A percentile compares a stretch with the other conserved stretches of the same genome.
phyloP scores from a whole-genome alignment of 768 basidiomycete genomes.

The Nidula microcarpa region DNA sequence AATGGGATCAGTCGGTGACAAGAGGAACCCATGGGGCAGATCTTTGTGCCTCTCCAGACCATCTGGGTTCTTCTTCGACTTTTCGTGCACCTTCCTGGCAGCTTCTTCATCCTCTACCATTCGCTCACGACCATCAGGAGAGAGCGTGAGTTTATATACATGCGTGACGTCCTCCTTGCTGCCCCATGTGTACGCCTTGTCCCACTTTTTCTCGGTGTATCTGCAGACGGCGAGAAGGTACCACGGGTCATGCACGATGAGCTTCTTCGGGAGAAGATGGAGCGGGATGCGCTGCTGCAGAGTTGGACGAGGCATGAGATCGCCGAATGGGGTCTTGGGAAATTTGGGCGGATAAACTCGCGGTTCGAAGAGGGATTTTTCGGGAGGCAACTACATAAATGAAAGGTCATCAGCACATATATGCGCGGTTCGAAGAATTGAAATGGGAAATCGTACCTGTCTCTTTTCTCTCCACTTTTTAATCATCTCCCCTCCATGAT shows the following conservation, averaged over 20 bases:
- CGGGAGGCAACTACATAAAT: too few species aligned
- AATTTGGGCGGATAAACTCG: too few species aligned
- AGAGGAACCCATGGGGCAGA: constrained; percentile 6
- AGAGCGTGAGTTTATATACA: constrained; percentile 23
- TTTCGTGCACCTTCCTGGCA: not conserved
- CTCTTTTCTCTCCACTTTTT: not conserved
- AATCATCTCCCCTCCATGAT: too few species aligned
- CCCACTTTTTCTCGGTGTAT: not conserved
- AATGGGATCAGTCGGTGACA: constrained; percentile 5
- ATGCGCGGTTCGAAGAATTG: too few species aligned
- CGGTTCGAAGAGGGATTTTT: too few species aligned
- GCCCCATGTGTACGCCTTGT: not conserved
- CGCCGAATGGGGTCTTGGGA: constrained; percentile 40
- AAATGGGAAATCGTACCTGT: constrained; percentile 10
- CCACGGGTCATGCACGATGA: constrained; percentile 43
- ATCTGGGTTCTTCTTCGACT: not conserved
- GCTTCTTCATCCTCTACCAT: constrained; percentile 5
- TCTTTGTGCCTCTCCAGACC: constrained; percentile 6
- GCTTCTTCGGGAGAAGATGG: constrained; percentile 31
- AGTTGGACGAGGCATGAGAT: constrained; percentile 28
- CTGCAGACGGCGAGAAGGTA: constrained; percentile 19
- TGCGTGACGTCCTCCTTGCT: constrained; percentile 8
- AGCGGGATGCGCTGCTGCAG: constrained; percentile 26
- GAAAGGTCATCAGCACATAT: too few species aligned
- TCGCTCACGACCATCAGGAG: constrained; percentile 2